Percentiles rank a stretch among this genome's conserved stretches.
These are phyloP conservation scores for Melocanna baccifera DNA, from an alignment of 176 grass and related monocot species.

Conservation along the genomic window DNA sequence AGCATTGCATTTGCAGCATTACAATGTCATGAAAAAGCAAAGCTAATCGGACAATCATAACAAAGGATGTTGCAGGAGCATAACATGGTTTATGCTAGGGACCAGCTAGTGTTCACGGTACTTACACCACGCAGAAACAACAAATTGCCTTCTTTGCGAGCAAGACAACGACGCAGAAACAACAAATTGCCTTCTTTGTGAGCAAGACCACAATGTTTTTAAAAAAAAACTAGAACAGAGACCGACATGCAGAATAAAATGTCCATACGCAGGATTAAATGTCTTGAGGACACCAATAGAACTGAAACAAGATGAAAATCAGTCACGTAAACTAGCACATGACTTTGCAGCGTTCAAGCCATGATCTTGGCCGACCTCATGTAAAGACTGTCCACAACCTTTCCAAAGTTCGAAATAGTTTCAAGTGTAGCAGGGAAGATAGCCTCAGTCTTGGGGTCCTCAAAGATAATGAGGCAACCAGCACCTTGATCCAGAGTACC, in stretches of 20 bases:
- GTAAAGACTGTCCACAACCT: conserved; percentile 76
- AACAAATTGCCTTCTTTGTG: neutral
- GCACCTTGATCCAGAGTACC: conserved; percentile 76
- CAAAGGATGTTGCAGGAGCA: neutral
- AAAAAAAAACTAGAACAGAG: neutral
- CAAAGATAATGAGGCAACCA: conserved; percentile 75
- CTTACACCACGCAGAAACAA: conserved; percentile 5
- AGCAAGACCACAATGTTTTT: neutral
- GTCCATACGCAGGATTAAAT: conserved; percentile 20
- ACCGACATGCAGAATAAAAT: conserved; percentile 8
- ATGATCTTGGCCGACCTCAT: conserved; percentile 70
- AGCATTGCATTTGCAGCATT: neutral
- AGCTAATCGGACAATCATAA: neutral
- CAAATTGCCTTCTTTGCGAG: neutral
- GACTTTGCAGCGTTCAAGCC: conserved; percentile 33
- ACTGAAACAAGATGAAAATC: conserved; percentile 26
- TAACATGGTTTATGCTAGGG: neutral
- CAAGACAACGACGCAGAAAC: conserved; percentile 12
- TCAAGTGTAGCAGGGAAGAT: conserved; percentile 74
- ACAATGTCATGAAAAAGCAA: neutral
- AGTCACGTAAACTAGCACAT: neutral
- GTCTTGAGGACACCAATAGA: neutral
- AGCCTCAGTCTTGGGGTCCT: conserved; percentile 52
- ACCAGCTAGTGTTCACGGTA: neutral
- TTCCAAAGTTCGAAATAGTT: conserved; percentile 65